Evolutionary conservation across 345 rosid genomes (phyloP).

Genomic region (Stellera chamaejasme): DNA sequence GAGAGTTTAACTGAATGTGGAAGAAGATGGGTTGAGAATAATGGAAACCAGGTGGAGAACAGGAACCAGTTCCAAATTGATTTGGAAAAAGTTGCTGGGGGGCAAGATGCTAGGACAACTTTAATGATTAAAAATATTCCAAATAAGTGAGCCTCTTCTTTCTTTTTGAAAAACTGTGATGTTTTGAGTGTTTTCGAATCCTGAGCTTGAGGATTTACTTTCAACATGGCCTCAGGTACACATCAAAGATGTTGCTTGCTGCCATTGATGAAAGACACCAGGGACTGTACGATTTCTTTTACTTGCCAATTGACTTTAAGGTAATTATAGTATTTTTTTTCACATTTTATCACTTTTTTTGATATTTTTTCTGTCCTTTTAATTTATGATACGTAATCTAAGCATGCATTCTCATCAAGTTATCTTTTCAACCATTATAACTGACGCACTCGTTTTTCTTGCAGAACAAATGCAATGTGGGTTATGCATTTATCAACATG

Average conservation of each 20-base stretch:
- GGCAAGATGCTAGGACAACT: slow-evolving; percentile 58
- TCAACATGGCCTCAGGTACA: slow-evolving; percentile 35
- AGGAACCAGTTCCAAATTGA: slow-evolving; percentile 81
- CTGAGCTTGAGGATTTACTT: slow-evolving; percentile 2
- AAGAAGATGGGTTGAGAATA: slow-evolving; percentile 54
- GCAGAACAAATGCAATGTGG: slow-evolving; percentile 86
- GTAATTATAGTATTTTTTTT: slow-evolving; percentile 19
- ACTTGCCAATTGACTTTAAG: slow-evolving; percentile 79
- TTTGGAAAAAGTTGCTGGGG: slow-evolving; percentile 58
- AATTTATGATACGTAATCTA: slow-evolving; percentile 22
- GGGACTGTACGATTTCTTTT: slow-evolving; percentile 67
- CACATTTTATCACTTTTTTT: slow-evolving; percentile 20
- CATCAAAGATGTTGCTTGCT: slow-evolving; percentile 71
- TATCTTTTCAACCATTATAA: neutral
- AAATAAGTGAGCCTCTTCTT: slow-evolving; percentile 35
- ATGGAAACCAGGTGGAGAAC: slow-evolving; percentile 49
- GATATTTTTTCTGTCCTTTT: slow-evolving; percentile 23
- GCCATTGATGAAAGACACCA: slow-evolving; percentile 58
- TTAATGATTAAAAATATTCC: slow-evolving; percentile 64
- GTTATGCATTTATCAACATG: slow-evolving; percentile 81
- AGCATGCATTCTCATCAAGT: no score
- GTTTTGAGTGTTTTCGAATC: neutral
- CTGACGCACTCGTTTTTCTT: slow-evolving; percentile 16
- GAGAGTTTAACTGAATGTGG: slow-evolving; percentile 62
- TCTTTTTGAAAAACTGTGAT: neutral